Evolutionary conservation across 768 basidiomycete species (phyloP), one percentile per base, ranked within the genome.

Genomic region (Russula sp.): DNA sequence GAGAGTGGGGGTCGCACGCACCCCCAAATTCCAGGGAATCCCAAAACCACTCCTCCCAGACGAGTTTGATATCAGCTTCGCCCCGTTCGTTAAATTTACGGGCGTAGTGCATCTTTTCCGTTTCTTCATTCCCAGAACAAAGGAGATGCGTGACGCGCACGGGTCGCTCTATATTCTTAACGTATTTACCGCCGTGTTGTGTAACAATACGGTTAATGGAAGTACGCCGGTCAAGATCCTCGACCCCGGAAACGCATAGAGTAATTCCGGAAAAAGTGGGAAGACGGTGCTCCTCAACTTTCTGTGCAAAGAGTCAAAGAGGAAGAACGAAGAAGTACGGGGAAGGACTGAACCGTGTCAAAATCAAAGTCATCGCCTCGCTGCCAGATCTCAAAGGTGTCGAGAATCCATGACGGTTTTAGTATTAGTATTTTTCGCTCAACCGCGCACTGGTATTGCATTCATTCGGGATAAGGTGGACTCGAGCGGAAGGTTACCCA

Each of bases 1-100:
- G 22, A 18, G 18, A 34, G 18, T 27, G 27, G 22, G n/a, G 10
- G 31, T 47, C 11, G n/a, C 16, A 71, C 73, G 53, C 65, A 77
- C 88, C 91, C 62, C 85, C 84, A 70, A 84, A 91, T 47, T 86
- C 84, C 2, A 95, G 69, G 32, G 83, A 95, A 70, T 97, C 94
- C 92, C 92, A 95, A 61, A 97, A 89, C 95, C 95, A 98, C 65
- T 96, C 94, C 70, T 95, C 93, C 89, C 94, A 96, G 1, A 97
- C 84, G 2, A 95, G 76, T 55, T 82, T 78, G 37, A 94, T 93
- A 49, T 82, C 79, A 6, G 86, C 87, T 72, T 91, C 90, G 39
- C 84, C 82, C 22, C 79, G 77, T 18, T 77, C 72, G 70, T 88
- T 89, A 69, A 89, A 88, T 70, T 87, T 88, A 61, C 84, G 80